Conservation (phyloP, 2,329 filamentous ascomycete genomes). For the Cadophora gregata region DNA sequence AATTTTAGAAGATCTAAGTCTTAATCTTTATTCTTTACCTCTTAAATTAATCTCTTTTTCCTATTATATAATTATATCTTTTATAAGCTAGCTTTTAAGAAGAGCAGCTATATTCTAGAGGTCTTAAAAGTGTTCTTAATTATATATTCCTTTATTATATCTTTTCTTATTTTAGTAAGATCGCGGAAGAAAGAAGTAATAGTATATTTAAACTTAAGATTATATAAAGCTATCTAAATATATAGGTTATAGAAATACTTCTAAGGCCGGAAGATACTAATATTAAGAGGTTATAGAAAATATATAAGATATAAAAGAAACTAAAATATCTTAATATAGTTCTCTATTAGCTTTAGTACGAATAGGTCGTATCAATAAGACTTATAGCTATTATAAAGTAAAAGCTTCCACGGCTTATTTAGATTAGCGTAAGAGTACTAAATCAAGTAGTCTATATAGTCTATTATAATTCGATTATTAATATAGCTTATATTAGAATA, state of each 20-base stretch:
- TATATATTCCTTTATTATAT: too few relatives aligned
- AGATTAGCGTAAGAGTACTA: constrained; percentile 1
- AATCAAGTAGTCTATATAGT: constrained; percentile 18
- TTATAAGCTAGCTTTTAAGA: not conserved
- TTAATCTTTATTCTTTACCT: not conserved
- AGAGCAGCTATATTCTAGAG: constrained; percentile 13
- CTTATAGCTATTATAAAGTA: too few relatives aligned
- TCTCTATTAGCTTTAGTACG: constrained; percentile 4
- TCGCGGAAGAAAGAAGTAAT: constrained; percentile 17
- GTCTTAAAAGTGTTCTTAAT: constrained; percentile 15
- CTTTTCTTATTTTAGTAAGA: constrained; percentile 7
- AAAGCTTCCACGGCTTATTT: constrained; percentile 13
- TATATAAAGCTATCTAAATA: not conserved
- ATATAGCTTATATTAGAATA: constrained; percentile 2
- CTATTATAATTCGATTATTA: constrained; percentile 11
- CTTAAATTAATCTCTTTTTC: not conserved
- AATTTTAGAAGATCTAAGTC: not conserved
- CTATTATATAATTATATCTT: not conserved
- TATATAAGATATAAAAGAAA: constrained; percentile 22
- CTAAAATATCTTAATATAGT: constrained; percentile 11
- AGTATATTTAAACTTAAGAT: constrained; percentile 18
- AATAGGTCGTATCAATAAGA: not conserved
- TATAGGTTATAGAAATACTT: too few relatives aligned
- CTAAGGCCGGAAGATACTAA: too few relatives aligned
- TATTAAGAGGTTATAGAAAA: constrained; percentile 14